Conservation (phyloP, 164 flowering plant genomes). For the Stephania cephalantha region DNA sequence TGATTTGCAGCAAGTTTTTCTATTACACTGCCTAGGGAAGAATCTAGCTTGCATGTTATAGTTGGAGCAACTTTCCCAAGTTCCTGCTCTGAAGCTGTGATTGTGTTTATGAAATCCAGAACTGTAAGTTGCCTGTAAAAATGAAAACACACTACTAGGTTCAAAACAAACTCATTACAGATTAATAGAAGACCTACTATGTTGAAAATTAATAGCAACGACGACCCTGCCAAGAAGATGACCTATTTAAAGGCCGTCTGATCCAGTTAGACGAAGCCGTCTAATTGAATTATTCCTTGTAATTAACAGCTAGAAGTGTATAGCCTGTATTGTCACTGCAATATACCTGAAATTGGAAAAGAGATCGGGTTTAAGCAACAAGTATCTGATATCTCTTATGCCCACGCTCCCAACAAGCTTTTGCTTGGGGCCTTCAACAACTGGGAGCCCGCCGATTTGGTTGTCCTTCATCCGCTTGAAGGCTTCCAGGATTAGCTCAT, state of each 20-base stretch:
- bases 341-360: slow-evolving; percentile 77
- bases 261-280: not conserved
- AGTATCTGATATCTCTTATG: slow-evolving; percentile 73
- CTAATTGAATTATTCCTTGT: not conserved
- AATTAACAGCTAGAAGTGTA: not conserved
- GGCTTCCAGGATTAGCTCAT: slow-evolving; percentile 75
- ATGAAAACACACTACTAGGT: not conserved
- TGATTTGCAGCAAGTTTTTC: slow-evolving; percentile 55
- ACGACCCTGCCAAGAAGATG: too few species aligned
- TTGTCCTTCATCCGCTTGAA: slow-evolving; percentile 83
- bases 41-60: slow-evolving; percentile 54
- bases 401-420: slow-evolving; percentile 74
- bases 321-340: not conserved
- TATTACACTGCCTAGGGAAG: slow-evolving; percentile 55
- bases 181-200: too few species aligned
- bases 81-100: slow-evolving; percentile 34
- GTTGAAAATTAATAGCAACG: too few species aligned
- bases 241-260: too few species aligned
- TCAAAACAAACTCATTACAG: too few species aligned
- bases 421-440: slow-evolving; percentile 48
- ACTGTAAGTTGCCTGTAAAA: slow-evolving; percentile 68
- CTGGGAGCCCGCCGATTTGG: slow-evolving; percentile 86
- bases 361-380: slow-evolving; percentile 74
- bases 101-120: slow-evolving; percentile 48
- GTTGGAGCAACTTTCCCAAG: slow-evolving; percentile 41